Base-by-base conservation (phyloP, 2,329 filamentous ascomycete genomes). In the Aspergillus intermedius region DNA sequence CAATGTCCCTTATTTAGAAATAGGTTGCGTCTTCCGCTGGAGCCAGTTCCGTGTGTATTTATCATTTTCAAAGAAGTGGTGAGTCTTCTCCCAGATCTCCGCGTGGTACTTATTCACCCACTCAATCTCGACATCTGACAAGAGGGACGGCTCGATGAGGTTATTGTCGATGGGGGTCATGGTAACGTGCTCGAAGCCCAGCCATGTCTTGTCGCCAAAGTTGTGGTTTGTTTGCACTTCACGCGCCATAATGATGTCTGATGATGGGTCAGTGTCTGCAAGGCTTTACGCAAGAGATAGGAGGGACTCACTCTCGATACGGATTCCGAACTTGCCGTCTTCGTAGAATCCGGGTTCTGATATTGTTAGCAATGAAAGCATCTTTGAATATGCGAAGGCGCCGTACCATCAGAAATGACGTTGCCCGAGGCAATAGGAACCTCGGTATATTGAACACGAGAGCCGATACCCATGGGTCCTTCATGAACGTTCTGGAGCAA, bases 171-270 rank as follows among this genome's bases (percentile, higher is more conserved):
- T 90, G 0, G 93, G 93, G 15, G 91, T 89, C 89, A 98, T 89
- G 0, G 93, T 98, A 56, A 97, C 90, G 68, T 95, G 88, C 74
- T 98, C 91, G 59, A 98, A 98, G 3, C 91, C 90, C 32, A 97
- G 76, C 72, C 88, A 98, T 2, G 91, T 86, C 73, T 95, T 95
- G 60, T 95, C 91, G 17, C 91, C 91, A 64, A 97, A 97, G 32
- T 84, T 82, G 69, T 95, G 80, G 53, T 84, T 84, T 4, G 91
- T 95, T 69, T 91, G 77, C n/a, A 87, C 85, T 66, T 96, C 90
- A 56, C 81, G 86, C 25, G 94, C 89, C 77, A 97, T 86, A 55
- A 95, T 82, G 61, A 98, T 83, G 67, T 98, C 74, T 78, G 54
- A 13, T 49, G 21, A 23, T 23, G 17, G 1, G 23, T 35, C n/a